A percentile compares a stretch with the other conserved stretches of the same genome.
Evolutionary conservation across 257 asterid genomes (phyloP).

Genomic region (Penstemon newberryi): DNA sequence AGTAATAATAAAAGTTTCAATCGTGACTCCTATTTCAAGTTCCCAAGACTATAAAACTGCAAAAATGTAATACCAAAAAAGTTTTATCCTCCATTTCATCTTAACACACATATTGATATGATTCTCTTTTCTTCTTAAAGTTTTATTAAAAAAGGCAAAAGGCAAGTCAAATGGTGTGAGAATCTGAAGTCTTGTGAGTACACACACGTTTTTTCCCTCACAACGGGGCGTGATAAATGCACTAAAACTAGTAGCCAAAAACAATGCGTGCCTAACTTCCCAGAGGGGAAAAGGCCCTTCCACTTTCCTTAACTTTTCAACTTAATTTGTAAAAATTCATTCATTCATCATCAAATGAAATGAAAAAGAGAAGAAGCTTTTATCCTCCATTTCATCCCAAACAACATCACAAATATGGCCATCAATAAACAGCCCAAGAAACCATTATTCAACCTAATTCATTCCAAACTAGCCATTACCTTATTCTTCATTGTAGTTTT

Average conservation of each 20-base stretch:
- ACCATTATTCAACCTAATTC: constrained; percentile 35
- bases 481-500: constrained; percentile 70
- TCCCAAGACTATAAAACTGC: no score
- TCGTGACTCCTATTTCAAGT: no score
- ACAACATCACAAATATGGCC: constrained; percentile 44
- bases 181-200: background rate
- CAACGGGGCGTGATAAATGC: constrained; percentile 39
- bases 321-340: constrained; percentile 4
- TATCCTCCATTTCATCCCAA: constrained; percentile 22
- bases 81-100: background rate
- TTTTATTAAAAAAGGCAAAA: background rate
- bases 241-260: constrained; percentile 36
- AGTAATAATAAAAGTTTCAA: no score
- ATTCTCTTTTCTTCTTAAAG: background rate
- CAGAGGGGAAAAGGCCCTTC: constrained; percentile 29
- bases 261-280: constrained; percentile 45
- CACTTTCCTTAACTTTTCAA: constrained; percentile 44
- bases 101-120: background rate
- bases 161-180: constrained; percentile 38
- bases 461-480: constrained; percentile 62
- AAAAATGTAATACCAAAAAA: background rate
- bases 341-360: constrained; percentile 19
- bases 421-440: constrained; percentile 44
- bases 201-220: constrained; percentile 27
- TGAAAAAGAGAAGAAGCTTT: background rate